Evolutionary conservation across 139 green algal genomes (phyloP).

Genomic region (Coelastrella sp.): DNA sequence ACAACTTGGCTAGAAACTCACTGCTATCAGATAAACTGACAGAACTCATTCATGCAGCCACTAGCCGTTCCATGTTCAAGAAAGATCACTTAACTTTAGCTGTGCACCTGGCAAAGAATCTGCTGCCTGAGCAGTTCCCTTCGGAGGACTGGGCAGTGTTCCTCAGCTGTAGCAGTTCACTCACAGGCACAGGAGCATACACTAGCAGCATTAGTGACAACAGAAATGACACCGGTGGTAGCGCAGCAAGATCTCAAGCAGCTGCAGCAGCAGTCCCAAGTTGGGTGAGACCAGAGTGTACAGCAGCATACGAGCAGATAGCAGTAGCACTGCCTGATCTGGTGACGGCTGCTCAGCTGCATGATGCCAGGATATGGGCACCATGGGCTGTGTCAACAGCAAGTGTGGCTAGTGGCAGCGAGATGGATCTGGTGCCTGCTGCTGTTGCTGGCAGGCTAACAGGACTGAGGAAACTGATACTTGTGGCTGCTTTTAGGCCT

Average conservation of each 20-base stretch:
- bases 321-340: constrained; percentile 63
- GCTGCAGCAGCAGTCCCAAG: constrained; percentile 52
- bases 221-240: too few species aligned
- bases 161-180: constrained; percentile 53
- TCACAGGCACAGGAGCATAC: constrained; percentile 14
- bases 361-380: constrained; percentile 64
- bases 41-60: constrained; percentile 70
- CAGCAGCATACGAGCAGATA: constrained; percentile 56
- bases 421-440: neutral
- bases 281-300: constrained; percentile 65
- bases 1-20: constrained; percentile 60
- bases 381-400: constrained; percentile 58
- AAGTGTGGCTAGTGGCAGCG: neutral
- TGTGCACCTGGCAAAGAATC: constrained; percentile 74
- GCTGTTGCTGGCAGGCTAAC: constrained; percentile 25
- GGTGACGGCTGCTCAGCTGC: constrained; percentile 54
- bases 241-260: too few species aligned
- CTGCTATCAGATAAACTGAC: constrained; percentile 66
- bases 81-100: constrained; percentile 78
- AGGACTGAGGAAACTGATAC: constrained; percentile 67
- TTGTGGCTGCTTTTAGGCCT: constrained; percentile 72
- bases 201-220: neutral
- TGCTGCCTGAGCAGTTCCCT: constrained; percentile 60
- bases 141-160: constrained; percentile 71
- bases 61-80: constrained; percentile 81